Evolutionary conservation across 768 basidiomycete species (phyloP).

Genomic region (Mycena galopus): DNA sequence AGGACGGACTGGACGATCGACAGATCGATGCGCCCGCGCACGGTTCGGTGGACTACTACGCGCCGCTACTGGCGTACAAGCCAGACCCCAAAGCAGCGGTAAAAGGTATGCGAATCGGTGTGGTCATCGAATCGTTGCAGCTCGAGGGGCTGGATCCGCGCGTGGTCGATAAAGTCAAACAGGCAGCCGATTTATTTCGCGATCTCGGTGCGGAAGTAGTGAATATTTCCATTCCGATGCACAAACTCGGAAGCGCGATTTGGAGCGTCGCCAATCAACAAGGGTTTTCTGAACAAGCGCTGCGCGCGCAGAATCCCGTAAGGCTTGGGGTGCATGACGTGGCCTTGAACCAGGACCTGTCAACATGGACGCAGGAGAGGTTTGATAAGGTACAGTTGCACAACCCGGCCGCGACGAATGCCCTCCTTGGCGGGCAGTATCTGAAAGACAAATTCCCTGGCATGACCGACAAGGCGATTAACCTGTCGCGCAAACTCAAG

Average conservation of each 20-base stretch:
- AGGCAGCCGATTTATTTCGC: slow-evolving; percentile 49
- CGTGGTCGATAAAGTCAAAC: slow-evolving; percentile 49
- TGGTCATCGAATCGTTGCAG: slow-evolving; percentile 55
- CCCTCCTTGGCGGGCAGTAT: slow-evolving; percentile 25
- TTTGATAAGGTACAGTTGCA: slow-evolving; percentile 49
- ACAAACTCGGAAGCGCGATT: slow-evolving; percentile 35
- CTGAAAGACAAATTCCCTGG: slow-evolving; percentile 29
- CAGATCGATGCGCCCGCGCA: slow-evolving; percentile 33
- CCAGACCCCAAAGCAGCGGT: slow-evolving; percentile 41
- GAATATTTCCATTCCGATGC: slow-evolving; percentile 57
- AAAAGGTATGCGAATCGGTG: slow-evolving; percentile 53
- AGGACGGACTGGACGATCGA: slow-evolving; percentile 59
- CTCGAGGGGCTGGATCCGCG: slow-evolving; percentile 49
- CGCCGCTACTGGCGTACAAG: slow-evolving; percentile 49
- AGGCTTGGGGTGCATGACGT: slow-evolving; percentile 50
- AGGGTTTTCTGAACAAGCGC: slow-evolving; percentile 31
- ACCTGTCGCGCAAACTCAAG: slow-evolving; percentile 51
- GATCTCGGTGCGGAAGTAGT: slow-evolving; percentile 55
- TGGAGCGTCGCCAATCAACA: slow-evolving; percentile 32
- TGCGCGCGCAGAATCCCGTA: slow-evolving; percentile 38
- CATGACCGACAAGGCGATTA: slow-evolving; percentile 50
- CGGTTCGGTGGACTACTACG: slow-evolving; percentile 39
- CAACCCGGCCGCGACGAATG: slow-evolving; percentile 27
- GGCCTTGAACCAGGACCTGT: slow-evolving; percentile 45
- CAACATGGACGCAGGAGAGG: slow-evolving; percentile 53